Percentiles rank a stretch among this genome's conserved stretches.
phyloP scores from a whole-genome alignment of 139 green algal species.

The Chlorella sp. region DNA sequence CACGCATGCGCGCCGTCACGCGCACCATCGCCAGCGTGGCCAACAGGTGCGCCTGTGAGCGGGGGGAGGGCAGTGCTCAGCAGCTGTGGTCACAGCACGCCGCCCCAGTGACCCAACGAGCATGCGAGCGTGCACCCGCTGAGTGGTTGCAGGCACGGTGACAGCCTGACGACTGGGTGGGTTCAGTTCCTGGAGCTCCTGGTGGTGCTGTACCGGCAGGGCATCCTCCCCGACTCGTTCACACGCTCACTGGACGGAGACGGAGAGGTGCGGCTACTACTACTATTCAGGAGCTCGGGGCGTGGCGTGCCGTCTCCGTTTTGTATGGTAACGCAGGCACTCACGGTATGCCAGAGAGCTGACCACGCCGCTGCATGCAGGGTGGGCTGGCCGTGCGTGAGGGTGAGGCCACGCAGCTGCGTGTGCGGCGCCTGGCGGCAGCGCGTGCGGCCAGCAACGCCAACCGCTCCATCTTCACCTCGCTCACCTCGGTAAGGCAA shows the following conservation, averaged over 20 bases:
- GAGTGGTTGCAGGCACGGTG: slow-evolving; percentile 82
- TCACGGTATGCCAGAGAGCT: too few species aligned
- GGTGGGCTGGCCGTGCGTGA: slow-evolving; percentile 23
- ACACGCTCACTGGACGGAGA: slow-evolving; percentile 36
- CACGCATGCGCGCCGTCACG: slow-evolving; percentile 61
- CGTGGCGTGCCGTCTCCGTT: too few species aligned
- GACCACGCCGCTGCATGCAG: too few species aligned
- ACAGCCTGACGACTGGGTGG: slow-evolving; percentile 78
- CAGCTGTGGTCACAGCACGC: too few species aligned
- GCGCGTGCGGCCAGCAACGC: neutral
- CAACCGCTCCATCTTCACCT: slow-evolving; percentile 16
- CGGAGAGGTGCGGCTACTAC: slow-evolving; percentile 8
- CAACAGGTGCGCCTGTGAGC: too few species aligned
- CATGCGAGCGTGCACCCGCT: too few species aligned
- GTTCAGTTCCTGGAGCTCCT: slow-evolving; percentile 79
- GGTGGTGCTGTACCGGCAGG: slow-evolving; percentile 72
- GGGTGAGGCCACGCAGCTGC: slow-evolving; percentile 26
- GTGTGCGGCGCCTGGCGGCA: slow-evolving; percentile 9
- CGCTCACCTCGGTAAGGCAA: neutral
- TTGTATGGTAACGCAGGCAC: too few species aligned
- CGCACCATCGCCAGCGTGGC: slow-evolving; percentile 72
- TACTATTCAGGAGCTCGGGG: too few species aligned
- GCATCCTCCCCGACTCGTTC: slow-evolving; percentile 27
- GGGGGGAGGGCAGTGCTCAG: too few species aligned
- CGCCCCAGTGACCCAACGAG: too few species aligned